phyloP scores from a whole-genome alignment of 2,329 filamentous ascomycete genomes.

The Domatiomyces globalis region DNA sequence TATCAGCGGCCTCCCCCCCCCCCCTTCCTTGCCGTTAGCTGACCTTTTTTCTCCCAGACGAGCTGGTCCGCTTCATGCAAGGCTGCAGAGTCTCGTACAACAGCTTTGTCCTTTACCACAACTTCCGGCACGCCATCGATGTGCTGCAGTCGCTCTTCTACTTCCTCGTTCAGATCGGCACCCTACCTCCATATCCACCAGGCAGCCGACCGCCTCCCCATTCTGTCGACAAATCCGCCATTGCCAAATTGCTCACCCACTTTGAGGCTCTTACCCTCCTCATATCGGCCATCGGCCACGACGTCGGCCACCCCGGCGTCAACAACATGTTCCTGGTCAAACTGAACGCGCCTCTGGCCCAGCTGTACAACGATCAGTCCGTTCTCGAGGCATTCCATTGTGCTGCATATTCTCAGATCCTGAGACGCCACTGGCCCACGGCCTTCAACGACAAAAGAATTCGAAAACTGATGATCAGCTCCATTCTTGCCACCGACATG shows the following conservation, averaged over 20 bases:
- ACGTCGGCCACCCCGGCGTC: conserved; percentile 92
- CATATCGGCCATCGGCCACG: conserved; percentile 92
- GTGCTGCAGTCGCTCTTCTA: conserved; percentile 87
- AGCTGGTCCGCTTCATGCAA: conserved; percentile 71
- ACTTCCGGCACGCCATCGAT: conserved; percentile 93
- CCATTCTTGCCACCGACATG: conserved; percentile 97
- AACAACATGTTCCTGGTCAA: conserved; percentile 94
- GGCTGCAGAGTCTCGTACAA: conserved; percentile 92
- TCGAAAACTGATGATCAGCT: conserved; percentile 85
- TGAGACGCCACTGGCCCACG: conserved; percentile 79
- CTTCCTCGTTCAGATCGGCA: conserved; percentile 70
- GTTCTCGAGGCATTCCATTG: conserved; percentile 96
- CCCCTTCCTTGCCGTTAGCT: conserved; percentile 8
- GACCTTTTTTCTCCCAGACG: conserved; percentile 41
- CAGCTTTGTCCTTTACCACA: conserved; percentile 90
- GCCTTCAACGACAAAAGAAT: conserved; percentile 67
- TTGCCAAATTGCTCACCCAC: conserved; percentile 63
- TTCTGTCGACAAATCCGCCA: conserved; percentile 39
- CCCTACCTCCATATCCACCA: conserved; percentile 52
- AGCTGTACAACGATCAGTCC: conserved; percentile 92
- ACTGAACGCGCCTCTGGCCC: conserved; percentile 80
- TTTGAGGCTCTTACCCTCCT: conserved; percentile 81
- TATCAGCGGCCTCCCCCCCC: conserved; percentile 9
- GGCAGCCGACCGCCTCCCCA: conserved; percentile 21
- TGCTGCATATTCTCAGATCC: conserved; percentile 88